phyloP scores from a whole-genome alignment of 1,284 basidiomycete species.

The Ustilago hordei region DNA sequence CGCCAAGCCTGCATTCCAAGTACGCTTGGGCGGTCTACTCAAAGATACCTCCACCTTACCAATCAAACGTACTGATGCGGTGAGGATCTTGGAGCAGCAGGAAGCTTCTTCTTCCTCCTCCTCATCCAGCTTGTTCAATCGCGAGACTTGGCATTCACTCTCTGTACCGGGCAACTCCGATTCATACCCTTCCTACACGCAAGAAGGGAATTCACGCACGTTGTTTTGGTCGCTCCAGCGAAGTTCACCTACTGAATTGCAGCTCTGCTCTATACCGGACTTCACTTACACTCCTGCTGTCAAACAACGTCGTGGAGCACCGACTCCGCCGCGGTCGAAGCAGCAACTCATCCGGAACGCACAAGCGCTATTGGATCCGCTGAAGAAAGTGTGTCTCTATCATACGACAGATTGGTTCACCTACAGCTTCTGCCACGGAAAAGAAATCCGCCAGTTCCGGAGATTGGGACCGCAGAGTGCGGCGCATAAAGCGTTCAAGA shows the following conservation, averaged over 20 bases:
- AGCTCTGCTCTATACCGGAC: constrained; percentile 51
- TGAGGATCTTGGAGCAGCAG: constrained; percentile 38
- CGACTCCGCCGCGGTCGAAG: constrained; percentile 8
- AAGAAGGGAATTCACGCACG: background rate
- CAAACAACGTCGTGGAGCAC: background rate
- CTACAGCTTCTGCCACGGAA: constrained; percentile 63
- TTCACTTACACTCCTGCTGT: constrained; percentile 18
- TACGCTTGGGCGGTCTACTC: constrained; percentile 8
- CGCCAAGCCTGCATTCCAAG: constrained; percentile 44
- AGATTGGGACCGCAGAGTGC: constrained; percentile 36
- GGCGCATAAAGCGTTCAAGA: constrained; percentile 26
- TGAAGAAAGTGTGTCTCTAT: constrained; percentile 59
- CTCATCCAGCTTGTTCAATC: background rate
- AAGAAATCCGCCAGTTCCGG: constrained; percentile 55
- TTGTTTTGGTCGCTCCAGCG: constrained; percentile 36
- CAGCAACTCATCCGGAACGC: constrained; percentile 32
- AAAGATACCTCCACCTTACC: constrained; percentile 16
- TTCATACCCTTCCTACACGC: background rate
- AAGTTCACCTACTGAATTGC: constrained; percentile 22
- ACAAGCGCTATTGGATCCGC: constrained; percentile 50
- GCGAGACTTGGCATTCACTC: constrained; percentile 11
- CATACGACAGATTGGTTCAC: constrained; percentile 65
- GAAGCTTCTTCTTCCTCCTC: constrained; percentile 17
- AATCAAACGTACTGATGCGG: constrained; percentile 33
- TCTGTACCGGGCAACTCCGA: constrained; percentile 9